Conservation (phyloP, 495 filamentous ascomycete genomes). For the Apiosordaria backusii region DNA sequence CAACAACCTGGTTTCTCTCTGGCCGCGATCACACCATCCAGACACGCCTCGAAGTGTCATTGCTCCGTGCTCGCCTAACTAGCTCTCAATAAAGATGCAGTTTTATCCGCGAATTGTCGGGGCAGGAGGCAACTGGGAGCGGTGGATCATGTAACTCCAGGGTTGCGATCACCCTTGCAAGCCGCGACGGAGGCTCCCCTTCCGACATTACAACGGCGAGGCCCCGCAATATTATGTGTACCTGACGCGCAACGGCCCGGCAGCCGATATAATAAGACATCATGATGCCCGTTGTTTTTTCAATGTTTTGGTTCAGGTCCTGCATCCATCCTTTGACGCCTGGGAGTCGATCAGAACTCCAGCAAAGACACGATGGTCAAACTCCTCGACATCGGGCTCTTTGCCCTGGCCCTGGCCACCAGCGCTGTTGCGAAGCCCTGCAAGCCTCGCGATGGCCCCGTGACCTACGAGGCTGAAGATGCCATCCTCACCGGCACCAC, state of each 20-base stretch:
- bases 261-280: not conserved
- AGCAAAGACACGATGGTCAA: conserved; percentile 7
- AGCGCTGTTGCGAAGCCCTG: not conserved
- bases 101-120: conserved; percentile 7
- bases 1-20: conserved; percentile 6
- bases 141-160: not conserved
- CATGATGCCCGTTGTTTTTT: not conserved
- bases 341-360: not conserved
- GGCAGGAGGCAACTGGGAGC: not conserved
- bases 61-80: conserved; percentile 7
- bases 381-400: conserved; percentile 7
- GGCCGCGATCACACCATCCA: not conserved
- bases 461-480: conserved; percentile 40
- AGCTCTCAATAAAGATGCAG: not conserved
- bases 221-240: not conserved
- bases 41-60: not conserved
- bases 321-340: not conserved
- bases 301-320: not conserved
- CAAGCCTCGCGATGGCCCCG: conserved; percentile 12
- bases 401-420: conserved; percentile 4
- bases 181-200: not conserved
- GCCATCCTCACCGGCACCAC: conserved; percentile 35
- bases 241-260: not conserved
- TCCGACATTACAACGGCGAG: conserved; percentile 7
- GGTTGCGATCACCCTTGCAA: not conserved